Percentiles rank a stretch among this genome's conserved stretches.
Conservation (phyloP, 768 basidiomycete species). For the Amanita pallidorosea region DNA sequence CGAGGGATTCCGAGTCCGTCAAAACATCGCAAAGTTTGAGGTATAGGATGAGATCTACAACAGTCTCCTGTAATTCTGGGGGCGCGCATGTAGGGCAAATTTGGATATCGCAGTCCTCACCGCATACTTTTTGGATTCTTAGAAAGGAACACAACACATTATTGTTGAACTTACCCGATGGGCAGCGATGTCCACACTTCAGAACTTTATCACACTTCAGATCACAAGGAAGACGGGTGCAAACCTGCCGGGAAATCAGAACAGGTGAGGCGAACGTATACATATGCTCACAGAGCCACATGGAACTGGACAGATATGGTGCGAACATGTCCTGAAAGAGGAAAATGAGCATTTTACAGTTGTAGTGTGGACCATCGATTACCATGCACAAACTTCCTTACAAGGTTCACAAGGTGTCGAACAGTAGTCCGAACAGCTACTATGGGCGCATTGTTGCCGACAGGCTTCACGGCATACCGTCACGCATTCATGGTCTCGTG, state of each 20-base stretch:
- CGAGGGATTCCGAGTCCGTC: slow-evolving; percentile 23
- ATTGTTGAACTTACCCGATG: slow-evolving; percentile 37
- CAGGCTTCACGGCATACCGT: slow-evolving; percentile 33
- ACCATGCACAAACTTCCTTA: slow-evolving; percentile 51
- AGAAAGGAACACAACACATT: neutral
- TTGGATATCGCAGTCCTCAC: slow-evolving; percentile 50
- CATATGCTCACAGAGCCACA: slow-evolving; percentile 52
- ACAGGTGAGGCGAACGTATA: neutral
- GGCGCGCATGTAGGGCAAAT: slow-evolving; percentile 42
- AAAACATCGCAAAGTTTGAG: slow-evolving; percentile 39
- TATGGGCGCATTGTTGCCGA: slow-evolving; percentile 44
- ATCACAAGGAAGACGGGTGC: slow-evolving; percentile 57
- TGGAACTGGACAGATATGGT: slow-evolving; percentile 45
- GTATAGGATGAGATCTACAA: slow-evolving; percentile 54
- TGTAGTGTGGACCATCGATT: neutral
- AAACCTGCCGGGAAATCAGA: slow-evolving; percentile 30
- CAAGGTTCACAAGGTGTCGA: slow-evolving; percentile 51
- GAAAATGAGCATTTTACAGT: neutral
- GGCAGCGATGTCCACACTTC: slow-evolving; percentile 53
- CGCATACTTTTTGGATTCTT: slow-evolving; percentile 38
- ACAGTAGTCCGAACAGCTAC: slow-evolving; percentile 36
- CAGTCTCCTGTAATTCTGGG: slow-evolving; percentile 20
- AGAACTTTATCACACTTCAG: slow-evolving; percentile 36
- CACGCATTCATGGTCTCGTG: slow-evolving; percentile 37
- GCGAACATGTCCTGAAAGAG: slow-evolving; percentile 37